These are phyloP conservation scores for Drechslerella stenobrocha DNA, from an alignment of 2,329 filamentous ascomycete species.

Conservation along the genomic window DNA sequence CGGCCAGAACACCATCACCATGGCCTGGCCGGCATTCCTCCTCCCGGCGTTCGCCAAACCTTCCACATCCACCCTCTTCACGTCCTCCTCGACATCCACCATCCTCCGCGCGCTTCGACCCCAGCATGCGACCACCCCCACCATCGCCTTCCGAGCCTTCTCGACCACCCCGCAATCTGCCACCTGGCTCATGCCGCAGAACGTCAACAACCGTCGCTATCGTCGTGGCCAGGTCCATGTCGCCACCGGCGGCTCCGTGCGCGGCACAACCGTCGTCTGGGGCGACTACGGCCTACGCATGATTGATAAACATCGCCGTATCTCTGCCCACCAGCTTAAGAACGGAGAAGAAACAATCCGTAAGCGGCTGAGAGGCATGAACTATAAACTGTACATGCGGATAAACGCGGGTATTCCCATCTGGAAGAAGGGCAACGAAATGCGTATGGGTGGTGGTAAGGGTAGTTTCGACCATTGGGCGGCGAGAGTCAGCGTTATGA, in stretches of 20 bases:
- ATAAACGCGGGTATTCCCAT: conserved; percentile 92
- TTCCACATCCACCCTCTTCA: conserved; percentile 17
- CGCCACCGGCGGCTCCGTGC: conserved; percentile 82
- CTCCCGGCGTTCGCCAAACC: conserved; percentile 41
- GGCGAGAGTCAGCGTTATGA: conserved; percentile 82
- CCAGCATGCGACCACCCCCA: conserved; percentile 16
- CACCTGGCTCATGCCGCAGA: conserved; percentile 42
- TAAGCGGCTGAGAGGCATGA: conserved; percentile 80
- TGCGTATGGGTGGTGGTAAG: conserved; percentile 99
- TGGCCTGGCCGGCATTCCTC: conserved; percentile 43
- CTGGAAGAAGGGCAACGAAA: conserved; percentile 91
- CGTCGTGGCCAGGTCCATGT: conserved; percentile 73
- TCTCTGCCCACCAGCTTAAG: conserved; percentile 82
- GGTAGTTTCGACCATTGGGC: conserved; percentile 98
- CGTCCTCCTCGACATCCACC: conserved; percentile 18
- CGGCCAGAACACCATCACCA: conserved; percentile 19
- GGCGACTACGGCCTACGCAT: conserved; percentile 94
- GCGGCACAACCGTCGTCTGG: conserved; percentile 94
- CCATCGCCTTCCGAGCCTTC: conserved; percentile 32
- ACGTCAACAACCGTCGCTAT: conserved; percentile 27
- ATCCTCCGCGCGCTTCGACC: conserved; percentile 27
- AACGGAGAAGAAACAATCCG: conserved; percentile 94
- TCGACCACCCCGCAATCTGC: conserved; percentile 36
- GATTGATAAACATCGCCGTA: conserved; percentile 86
- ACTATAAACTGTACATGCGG: conserved; percentile 88